Evolutionary conservation across 2,329 filamentous ascomycete genomes (phyloP), one percentile per base, ranked within the genome.

Genomic region (Penicillium janthinellum): DNA sequence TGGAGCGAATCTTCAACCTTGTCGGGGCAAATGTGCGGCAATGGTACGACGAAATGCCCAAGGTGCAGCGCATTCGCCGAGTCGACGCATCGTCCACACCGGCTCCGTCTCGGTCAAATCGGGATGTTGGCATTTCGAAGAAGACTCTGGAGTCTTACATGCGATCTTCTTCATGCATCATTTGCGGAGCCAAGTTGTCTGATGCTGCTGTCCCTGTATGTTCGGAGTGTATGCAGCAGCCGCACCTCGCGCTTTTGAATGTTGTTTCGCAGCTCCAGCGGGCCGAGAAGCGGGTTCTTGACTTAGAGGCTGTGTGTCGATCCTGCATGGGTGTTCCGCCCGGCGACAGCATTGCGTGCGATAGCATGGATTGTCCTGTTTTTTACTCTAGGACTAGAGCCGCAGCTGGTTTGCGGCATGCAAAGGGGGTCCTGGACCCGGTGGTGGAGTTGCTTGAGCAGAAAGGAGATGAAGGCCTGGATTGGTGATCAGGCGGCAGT

Each of bases 11-110:
- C 65, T 97, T 99, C 80, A 96, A 95, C 70, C 88, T 99, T 2
- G 90, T 98, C 2, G 95, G 95, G 6, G 95, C 92, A 35, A 96
- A 95, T 72, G 90, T 98, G 0, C 82, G 90, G 17, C 84, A 86
- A 60, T 99, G 95, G 95, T 98, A 92, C 71, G 92, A 96, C 64
- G 92, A 97, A 76, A 96, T 98, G 92, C 94, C 94, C 48, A 96
- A 96, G 74, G 83, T 95, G 20, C 90, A 92, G 71, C 88, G 89
- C 8, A 86, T 94, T 48, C 84, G 88, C 31, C 85, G 84, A 56
- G 77, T 91, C n/a, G 82, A 84, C 59, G 71, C 71, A 8, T 68
- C 71, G 62, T 74, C 57, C 44, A 73, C 59, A 8, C 20, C 67
- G 65, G 70, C 62, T 5, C 34, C n/a, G 5, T 45, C 52, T 70